Percentiles rank a stretch among this genome's conserved stretches.
Evolutionary conservation across 169 alveolate species (phyloP).

Genomic region (Blepharisma undulans): DNA sequence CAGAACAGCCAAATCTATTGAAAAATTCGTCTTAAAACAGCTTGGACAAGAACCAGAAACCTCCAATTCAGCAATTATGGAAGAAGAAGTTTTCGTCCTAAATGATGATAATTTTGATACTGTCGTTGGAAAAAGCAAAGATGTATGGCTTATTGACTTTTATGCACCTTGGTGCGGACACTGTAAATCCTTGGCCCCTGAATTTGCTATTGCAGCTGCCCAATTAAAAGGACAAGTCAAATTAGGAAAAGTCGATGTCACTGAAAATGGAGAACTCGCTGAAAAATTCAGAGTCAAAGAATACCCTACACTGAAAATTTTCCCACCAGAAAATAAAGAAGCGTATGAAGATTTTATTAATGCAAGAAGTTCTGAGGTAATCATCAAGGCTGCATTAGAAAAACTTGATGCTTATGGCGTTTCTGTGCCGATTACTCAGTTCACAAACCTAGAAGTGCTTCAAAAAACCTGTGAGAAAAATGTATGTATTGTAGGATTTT

Average conservation of each 20-base stretch:
- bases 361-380: conserved; percentile 60
- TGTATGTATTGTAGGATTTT: conserved; percentile 88
- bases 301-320: conserved; percentile 76
- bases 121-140: background rate
- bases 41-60: background rate
- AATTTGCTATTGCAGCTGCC: conserved; percentile 64
- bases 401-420: conserved; percentile 73
- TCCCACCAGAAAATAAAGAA: conserved; percentile 40
- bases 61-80: background rate
- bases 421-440: conserved; percentile 67
- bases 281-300: conserved; percentile 60
- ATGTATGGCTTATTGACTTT: conserved; percentile 56
- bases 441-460: conserved; percentile 37
- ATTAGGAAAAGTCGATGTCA: conserved; percentile 69
- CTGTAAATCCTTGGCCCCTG: conserved; percentile 67
- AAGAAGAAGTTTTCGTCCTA: background rate
- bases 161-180: conserved; percentile 75
- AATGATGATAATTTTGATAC: background rate
- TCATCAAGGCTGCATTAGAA: conserved; percentile 53
- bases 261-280: conserved; percentile 49
- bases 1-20: conserved; percentile 84
- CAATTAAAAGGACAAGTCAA: conserved; percentile 26
- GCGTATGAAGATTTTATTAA: conserved; percentile 63
- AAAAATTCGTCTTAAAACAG: conserved; percentile 77
- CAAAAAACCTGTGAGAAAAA: conserved; percentile 74